Base-by-base conservation (phyloP, 306 rosid genomes). In the Mimosa bimucronata region DNA sequence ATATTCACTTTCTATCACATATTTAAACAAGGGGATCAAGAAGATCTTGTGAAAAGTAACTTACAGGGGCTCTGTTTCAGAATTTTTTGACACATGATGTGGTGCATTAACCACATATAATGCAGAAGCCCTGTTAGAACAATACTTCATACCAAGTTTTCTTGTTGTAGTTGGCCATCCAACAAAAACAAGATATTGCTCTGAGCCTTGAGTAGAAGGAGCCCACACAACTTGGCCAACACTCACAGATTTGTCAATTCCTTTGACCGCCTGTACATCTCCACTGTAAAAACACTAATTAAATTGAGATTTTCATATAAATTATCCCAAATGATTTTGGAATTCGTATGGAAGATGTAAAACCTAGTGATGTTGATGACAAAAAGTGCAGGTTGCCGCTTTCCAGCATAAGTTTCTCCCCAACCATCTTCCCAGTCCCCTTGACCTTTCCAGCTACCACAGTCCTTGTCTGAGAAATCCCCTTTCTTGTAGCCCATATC, bases 161-260 rank as follows among this genome's bases (percentile, higher is more conserved):
- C 97, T 90, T 73, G 84, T 69, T 78, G 71, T 81, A 18, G 79
- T 87, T 55, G 94, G 86, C 98, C 97, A 94, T 78, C 97, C 97
- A 53, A 89, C 98, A 77, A 92, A 92, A 79, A 92, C 94, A 85
- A 94, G 83, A 84, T 83, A 85, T 66, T 88, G 89, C 73, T 87
- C 71, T 10, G 74, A 82, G 78, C 87, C 93, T 31, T 78, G 73
- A 40, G 29, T 40, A 68, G 83, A 77, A 74, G 94, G 97, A 48
- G 93, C 91, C 98, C 98, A 94, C 19, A 92, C 87, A 78, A 94
- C 97, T 88, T 94, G 98, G 70, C 98, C 98, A 76, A 88, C 86
- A 65, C 94, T 94, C 89, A 94, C 73, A 77, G 90, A 85, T 73
- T 79, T 88, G 70, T 88, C 88, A 64, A 89, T 86, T 82, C 94